A percentile compares a stretch with the other conserved stretches of the same genome.
phyloP scores from a whole-genome alignment of 2,329 filamentous ascomycete species.

The Aureobasidium sp. region DNA sequence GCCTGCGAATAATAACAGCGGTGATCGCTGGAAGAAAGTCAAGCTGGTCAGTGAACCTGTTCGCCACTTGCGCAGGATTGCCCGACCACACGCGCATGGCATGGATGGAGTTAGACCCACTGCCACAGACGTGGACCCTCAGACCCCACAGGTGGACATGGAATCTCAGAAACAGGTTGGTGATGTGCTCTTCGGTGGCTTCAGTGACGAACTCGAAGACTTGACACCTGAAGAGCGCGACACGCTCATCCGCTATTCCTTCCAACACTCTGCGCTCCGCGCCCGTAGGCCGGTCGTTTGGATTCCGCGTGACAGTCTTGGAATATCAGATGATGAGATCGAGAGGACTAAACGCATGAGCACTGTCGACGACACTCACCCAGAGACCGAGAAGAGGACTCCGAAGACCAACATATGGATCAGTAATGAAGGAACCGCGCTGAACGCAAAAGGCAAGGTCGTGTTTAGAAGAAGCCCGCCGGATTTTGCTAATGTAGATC shows the following conservation, averaged over 20 bases:
- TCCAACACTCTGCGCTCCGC: conserved; percentile 81
- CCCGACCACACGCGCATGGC: not conserved
- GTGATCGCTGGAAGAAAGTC: conserved; percentile 9
- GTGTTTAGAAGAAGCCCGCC: conserved; percentile 72
- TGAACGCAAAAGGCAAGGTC: conserved; percentile 75
- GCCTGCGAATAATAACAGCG: not conserved
- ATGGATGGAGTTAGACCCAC: not conserved
- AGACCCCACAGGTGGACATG: conserved; percentile 47
- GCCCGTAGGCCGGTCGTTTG: conserved; percentile 81
- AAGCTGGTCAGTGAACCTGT: conserved; percentile 8
- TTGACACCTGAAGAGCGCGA: conserved; percentile 85
- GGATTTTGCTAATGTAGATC: conserved; percentile 66
- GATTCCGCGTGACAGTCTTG: conserved; percentile 86
- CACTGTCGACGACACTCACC: conserved; percentile 38
- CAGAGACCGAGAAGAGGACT: conserved; percentile 15
- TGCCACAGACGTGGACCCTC: not conserved
- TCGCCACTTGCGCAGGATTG: conserved; percentile 2
- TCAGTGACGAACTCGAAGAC: conserved; percentile 91
- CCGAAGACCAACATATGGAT: conserved; percentile 61
- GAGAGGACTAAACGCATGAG: conserved; percentile 66
- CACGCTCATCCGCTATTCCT: conserved; percentile 73
- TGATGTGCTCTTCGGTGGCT: conserved; percentile 75
- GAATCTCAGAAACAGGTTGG: conserved; percentile 65
- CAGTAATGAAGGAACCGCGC: conserved; percentile 81
- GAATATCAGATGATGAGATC: conserved; percentile 88